Conservation (phyloP, 345 rosid species). For the Clarkia xantiana region DNA sequence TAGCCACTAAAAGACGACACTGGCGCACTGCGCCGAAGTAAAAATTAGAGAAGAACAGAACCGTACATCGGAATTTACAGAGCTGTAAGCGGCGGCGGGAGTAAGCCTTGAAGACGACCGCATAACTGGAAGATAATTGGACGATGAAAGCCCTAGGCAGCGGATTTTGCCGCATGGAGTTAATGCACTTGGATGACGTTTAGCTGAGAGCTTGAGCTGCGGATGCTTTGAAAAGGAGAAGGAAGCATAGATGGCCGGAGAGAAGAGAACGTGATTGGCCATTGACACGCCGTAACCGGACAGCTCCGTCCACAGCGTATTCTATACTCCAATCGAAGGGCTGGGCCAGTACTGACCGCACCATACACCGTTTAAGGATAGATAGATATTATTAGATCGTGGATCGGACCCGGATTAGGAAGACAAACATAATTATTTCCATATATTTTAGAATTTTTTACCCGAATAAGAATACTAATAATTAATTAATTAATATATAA, state of each 20-base stretch:
- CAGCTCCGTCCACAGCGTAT: no score
- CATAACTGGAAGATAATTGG: not conserved
- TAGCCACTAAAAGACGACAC: no score
- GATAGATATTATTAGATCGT: no score
- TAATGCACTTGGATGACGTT: no score
- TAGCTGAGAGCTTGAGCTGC: not conserved
- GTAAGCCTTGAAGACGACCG: not conserved
- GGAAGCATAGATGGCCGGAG: not conserved
- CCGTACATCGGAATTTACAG: not conserved
- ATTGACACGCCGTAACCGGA: constrained; percentile 1
- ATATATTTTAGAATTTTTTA: no score
- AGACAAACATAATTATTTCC: no score
- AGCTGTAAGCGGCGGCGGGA: not conserved
- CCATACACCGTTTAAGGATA: no score
- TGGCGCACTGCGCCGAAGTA: not conserved
- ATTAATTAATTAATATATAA: no score
- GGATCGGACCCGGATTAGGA: no score
- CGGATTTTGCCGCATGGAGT: not conserved
- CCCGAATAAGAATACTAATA: no score
- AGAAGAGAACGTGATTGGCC: not conserved
- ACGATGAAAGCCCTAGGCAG: not conserved
- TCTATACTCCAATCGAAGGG: no score
- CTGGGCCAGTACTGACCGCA: no score
- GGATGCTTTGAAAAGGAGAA: not conserved
- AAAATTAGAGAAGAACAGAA: not conserved